A percentile compares a stretch with the other conserved stretches of the same genome.
Conservation (phyloP, 176 grass and related monocot species). For the Miscanthus lutarioriparius region DNA sequence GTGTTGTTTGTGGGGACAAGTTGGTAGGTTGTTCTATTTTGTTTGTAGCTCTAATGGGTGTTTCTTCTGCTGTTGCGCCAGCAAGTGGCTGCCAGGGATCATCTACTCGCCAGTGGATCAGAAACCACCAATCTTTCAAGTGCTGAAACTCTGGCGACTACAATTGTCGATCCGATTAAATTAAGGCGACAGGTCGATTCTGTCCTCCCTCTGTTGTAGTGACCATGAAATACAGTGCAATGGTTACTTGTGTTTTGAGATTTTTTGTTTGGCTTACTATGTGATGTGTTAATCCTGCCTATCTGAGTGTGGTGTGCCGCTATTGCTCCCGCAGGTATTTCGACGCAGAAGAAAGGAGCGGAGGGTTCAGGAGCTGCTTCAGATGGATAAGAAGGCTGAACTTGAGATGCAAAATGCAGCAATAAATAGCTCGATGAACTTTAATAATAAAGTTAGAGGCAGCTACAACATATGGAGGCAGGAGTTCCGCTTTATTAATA, state of each 20-base stretch:
- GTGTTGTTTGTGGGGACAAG: background rate
- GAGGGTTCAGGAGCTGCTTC: slow-evolving; percentile 53
- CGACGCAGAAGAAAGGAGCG: slow-evolving; percentile 64
- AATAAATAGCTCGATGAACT: slow-evolving; percentile 58
- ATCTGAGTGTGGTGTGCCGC: background rate
- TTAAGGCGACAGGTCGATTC: slow-evolving; percentile 58
- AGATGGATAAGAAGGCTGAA: slow-evolving; percentile 63
- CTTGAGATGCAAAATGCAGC: slow-evolving; percentile 46
- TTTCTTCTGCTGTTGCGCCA: slow-evolving; percentile 20
- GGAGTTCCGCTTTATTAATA: slow-evolving; percentile 53
- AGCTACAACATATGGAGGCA: slow-evolving; percentile 82
- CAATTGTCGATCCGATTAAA: slow-evolving; percentile 50
- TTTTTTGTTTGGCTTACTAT: background rate
- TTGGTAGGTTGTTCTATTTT: background rate
- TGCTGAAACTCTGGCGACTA: background rate
- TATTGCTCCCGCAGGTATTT: slow-evolving; percentile 46
- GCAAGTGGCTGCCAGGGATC: slow-evolving; percentile 29
- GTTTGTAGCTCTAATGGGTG: background rate
- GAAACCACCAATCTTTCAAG: slow-evolving; percentile 41
- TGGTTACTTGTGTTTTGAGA: background rate
- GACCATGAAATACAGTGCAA: background rate
- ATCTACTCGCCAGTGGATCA: background rate
- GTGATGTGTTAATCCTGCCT: background rate
- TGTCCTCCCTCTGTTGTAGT: background rate
- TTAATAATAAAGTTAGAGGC: slow-evolving; percentile 52